Base-by-base conservation (phyloP, 257 asterid species). In the Forsythia viridissima region DNA sequence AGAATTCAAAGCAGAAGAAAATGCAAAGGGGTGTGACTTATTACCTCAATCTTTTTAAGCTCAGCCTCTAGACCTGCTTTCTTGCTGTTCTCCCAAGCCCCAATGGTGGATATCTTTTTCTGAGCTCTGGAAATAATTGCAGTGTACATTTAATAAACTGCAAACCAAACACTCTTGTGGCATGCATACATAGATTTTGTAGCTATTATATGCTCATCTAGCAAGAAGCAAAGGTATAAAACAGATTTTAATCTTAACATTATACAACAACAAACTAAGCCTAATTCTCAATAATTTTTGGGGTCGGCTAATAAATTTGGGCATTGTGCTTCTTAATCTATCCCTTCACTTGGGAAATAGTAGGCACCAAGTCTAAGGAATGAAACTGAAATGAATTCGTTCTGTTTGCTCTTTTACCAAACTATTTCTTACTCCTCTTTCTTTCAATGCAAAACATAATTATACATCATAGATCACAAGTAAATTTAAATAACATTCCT, bases 1-100 rank as follows among this genome's bases (percentile, higher is more conserved):
- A 9, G 51, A 34, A 21, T 20, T n/a, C 52, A 13, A 3, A 71
- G 34, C 34, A 43, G 20, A 43, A 46, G 41, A 43, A 74, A 66
- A 37, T 63, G 38, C 42, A 7, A 67, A 75, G 51, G 40, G 61
- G 41, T 4, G 13, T 46, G 55, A 46, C n/a, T 81, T 66, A 38
- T 80, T 82, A 89, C 93, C 91, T 89, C 93, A 8, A 77, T 79
- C 82, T 87, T 87, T 86, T 87, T 89, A 18, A 89, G 89, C 78
- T 87, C 91, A 20, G 90, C 91, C 39, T 89, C 93, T 65, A 89
- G 80, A 71, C 8, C 77, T 4, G 93, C 93, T 76, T 89, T 89
- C 89, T 77, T 87, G 89, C 91, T 79, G 84, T 89, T 89, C 83
- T 89, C 91, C 93, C 93, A 89, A 43, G 90, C 89, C 51, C 44